Evolutionary conservation across 2,329 filamentous ascomycete species (phyloP).

Genomic region (Diaporthe vaccinii): DNA sequence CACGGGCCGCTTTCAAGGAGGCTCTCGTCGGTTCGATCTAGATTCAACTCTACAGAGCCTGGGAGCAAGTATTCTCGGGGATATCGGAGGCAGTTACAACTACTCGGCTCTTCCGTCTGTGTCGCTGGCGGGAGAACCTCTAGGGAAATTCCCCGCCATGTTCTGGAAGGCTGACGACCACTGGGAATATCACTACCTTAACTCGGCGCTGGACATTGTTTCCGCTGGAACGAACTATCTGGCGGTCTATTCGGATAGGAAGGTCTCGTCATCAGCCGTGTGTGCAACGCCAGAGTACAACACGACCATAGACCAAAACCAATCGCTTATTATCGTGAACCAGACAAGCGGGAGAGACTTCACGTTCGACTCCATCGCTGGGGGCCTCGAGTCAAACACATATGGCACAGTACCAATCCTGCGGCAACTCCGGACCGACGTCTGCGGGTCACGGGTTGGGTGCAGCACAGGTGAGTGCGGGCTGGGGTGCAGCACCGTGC

Average conservation of each 20-base stretch:
- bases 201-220: neutral
- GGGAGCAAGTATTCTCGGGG: conserved; percentile 18
- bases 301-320: neutral
- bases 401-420: conserved; percentile 7
- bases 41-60: neutral
- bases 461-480: conserved; percentile 14
- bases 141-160: neutral
- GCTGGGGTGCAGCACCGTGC: conserved; percentile 9
- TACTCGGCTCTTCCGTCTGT: neutral
- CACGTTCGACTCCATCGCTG: neutral
- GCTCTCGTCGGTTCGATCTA: neutral
- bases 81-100: conserved; percentile 4
- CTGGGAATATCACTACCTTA: conserved; percentile 13
- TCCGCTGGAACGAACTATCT: neutral
- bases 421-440: conserved; percentile 1
- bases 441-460: conserved; percentile 5
- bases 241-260: conserved; percentile 10
- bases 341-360: conserved; percentile 15
- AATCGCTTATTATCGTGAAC: neutral
- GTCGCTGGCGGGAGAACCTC: neutral
- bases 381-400: conserved; percentile 14
- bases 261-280: conserved; percentile 7
- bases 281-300: conserved; percentile 20
- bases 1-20: neutral
- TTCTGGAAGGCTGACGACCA: conserved; percentile 9